Base-by-base conservation (phyloP, 805 yeast species). In the Lipomyces sp. region DNA sequence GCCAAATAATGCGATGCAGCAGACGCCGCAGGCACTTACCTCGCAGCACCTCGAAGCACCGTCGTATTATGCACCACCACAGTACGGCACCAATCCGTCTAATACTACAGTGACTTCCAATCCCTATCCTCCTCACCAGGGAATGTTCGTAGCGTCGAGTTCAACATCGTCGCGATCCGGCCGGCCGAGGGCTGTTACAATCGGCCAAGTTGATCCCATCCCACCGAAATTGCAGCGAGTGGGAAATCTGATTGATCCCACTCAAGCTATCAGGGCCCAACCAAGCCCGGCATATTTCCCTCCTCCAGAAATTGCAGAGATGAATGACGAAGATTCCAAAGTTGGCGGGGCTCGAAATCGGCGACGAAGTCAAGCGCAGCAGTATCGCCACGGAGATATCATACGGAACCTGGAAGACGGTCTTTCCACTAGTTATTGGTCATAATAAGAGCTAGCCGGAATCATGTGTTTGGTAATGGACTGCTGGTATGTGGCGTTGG, bases 141-240 rank as follows among this genome's bases (percentile, higher is more conserved):
- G 48, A 3, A 37, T 62, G 59, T 51, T 18, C 24, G 37, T 34
- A 8, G 32, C 48, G 11, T 30, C 66, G 29, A 18, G 62, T 6
- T 8, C 50, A 34, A 30, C 67, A 11, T 48, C 63, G n/a, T 50
- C 62, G 50, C 62, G 70, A 8, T 42, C 70, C 15, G 69, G 78
- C 11, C 72, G 80, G 7, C 76, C 75, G 34, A 72, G 82, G 6
- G 79, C 82, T 11, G 76, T 78, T 11, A 80, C 82, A 0, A 77
- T 80, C 33, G 82, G 82, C 35, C 70, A 73, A 54, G 73, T 78
- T 58, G 79, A 77, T 48, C 72, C 78, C 30, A 78, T 80, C 32
- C 82, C 82, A 2, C 79, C 76, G 8, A 78, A 77, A 24, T 71
- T 80, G 35, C 82, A 80, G 67, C 77, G 80, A 50, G 81, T 81